Evolutionary conservation across 1,284 basidiomycete species (phyloP), one percentile per base, ranked within the genome.

Genomic region (Microbotryomycetes sp.): DNA sequence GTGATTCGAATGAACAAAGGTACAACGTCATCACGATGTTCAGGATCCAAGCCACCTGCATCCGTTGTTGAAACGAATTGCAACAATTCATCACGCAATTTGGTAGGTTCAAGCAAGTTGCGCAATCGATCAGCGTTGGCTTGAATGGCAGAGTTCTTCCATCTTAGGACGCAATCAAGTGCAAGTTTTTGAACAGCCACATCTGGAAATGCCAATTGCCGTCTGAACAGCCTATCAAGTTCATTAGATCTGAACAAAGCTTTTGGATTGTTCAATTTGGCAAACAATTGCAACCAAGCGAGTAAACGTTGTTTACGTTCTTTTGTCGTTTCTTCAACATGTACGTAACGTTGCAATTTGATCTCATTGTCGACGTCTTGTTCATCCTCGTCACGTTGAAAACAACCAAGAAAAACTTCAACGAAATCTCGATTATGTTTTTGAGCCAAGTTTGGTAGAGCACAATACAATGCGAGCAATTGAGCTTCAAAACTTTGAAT

Each of bases 181-280:
- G 92, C 85, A 2, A 86, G 78, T 14, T 79, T 81, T 76, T 97
- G 94, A 7, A 97, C 78, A 4, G 83, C 75, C 14, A 84, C 81
- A 70, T 98, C 93, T 0, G 92, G 88, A 66, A 92, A 86, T 1
- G 92, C 86, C 31, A 97, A 82, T n/a, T 92, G 81, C 19, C 81
- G 78, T 16, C 83, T 81, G 76, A 94, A 92, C 25, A 91, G 77
- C 0, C 75, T 62, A 60, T 83, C 83, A 19, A 98, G 80, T 0
- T 81, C 81, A 12, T 85, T 81, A 0, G 89, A 83, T 3, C 84
- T 81, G 71, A 84, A 83, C 1, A 96, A 79, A 0, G 89, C 88
- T 76, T 92, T 93, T 12, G 92, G 92, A 72, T 97, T 97, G 70
- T 79, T 79, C 74, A 99, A 89, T 74, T 92, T 93, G 60, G 88